Conservation (phyloP, 1,139 yeast species). For the Debaryomyces sp. region DNA sequence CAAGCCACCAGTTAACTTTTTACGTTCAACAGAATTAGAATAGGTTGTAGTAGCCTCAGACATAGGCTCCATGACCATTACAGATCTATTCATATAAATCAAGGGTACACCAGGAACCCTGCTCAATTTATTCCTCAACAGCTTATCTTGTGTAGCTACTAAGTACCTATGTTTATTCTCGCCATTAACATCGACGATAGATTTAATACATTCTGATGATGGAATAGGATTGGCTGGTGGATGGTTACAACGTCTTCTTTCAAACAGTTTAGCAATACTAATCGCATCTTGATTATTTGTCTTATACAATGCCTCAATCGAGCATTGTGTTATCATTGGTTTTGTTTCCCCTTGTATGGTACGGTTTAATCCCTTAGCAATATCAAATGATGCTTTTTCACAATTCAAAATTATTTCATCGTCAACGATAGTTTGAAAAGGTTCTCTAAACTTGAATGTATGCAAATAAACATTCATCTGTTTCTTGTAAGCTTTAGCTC, state of each 20-base stretch:
- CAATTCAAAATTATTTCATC: constrained; percentile 73
- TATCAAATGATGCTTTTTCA: constrained; percentile 66
- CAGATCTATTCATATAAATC: constrained; percentile 83
- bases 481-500: constrained; percentile 93
- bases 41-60: constrained; percentile 67
- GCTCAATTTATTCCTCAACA: constrained; percentile 68
- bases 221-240: constrained; percentile 62
- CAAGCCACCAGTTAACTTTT: constrained; percentile 75
- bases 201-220: constrained; percentile 75
- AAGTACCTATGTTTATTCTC: constrained; percentile 87
- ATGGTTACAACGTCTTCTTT: constrained; percentile 68
- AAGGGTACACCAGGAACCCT: constrained; percentile 88
- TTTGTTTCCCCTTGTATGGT: constrained; percentile 86
- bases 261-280: constrained; percentile 76
- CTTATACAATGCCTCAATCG: constrained; percentile 81
- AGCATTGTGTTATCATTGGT: constrained; percentile 96
- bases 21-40: constrained; percentile 57
- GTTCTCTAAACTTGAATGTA: constrained; percentile 90
- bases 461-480: constrained; percentile 84
- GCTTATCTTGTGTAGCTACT: constrained; percentile 80
- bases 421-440: constrained; percentile 87
- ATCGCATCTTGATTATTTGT: constrained; percentile 75
- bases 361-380: constrained; percentile 74
- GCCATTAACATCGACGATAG: constrained; percentile 71
- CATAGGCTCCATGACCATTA: constrained; percentile 94